phyloP scores from a whole-genome alignment of 495 filamentous ascomycete species.

The Filosporella fistucella region DNA sequence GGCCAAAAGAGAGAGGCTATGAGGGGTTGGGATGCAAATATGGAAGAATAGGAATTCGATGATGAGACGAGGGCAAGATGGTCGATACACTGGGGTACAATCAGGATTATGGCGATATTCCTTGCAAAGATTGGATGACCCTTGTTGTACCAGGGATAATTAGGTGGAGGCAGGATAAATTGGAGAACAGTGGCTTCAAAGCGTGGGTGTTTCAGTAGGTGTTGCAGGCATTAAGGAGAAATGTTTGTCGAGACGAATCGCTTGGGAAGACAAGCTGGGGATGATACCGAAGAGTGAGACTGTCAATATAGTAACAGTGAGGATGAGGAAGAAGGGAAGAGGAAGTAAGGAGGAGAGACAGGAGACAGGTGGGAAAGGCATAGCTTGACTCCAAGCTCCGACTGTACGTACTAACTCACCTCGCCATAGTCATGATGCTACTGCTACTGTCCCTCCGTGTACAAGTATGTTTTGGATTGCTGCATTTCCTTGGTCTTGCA shows the following conservation, averaged over 20 bases:
- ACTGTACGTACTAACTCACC: no score
- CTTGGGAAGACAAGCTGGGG: no score
- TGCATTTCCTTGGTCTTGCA: neutral
- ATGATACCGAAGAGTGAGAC: slow-evolving; percentile 1
- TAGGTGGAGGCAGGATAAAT: neutral
- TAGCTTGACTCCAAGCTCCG: no score
- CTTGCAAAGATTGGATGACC: slow-evolving; percentile 9
- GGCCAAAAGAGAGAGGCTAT: neutral
- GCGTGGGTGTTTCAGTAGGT: slow-evolving; percentile 8
- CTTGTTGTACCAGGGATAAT: neutral
- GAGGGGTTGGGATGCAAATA: neutral
- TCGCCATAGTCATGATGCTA: no score
- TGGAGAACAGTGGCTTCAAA: neutral
- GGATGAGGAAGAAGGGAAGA: neutral
- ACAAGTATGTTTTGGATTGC: neutral
- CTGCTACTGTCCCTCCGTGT: neutral
- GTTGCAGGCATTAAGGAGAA: neutral
- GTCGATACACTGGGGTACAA: slow-evolving; percentile 12
- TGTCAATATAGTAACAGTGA: neutral
- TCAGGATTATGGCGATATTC: slow-evolving; percentile 2
- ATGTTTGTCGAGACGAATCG: slow-evolving; percentile 7
- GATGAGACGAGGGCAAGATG: slow-evolving; percentile 21
- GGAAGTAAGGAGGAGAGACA: neutral
- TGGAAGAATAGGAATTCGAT: slow-evolving; percentile 5
- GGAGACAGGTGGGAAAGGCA: neutral